Base-by-base conservation (phyloP, 352 stramenopile species). In the Globisporangium takayamanum region DNA sequence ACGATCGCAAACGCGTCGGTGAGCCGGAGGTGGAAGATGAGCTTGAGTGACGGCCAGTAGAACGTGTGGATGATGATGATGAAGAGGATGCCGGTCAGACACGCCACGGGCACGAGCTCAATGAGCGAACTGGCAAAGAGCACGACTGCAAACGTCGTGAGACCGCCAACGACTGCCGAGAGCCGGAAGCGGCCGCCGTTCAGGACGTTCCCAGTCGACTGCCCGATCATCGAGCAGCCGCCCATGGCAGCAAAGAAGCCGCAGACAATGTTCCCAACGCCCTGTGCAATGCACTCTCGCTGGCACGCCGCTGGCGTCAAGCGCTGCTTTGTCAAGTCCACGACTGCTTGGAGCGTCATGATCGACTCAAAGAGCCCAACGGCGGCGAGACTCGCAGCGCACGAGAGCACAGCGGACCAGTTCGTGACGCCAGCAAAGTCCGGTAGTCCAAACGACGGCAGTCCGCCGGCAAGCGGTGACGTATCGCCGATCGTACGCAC, bases 331-430 rank as follows among this genome's bases (percentile, higher is more conserved):
- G 88, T 92, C 30, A 96, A 72, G 65, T 96, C 87, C n/a, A 96
- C 88, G 6, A 98, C 68, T 2, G 96, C 76, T 63, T 98, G 89
- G 57, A 98, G 69, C 18, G 94, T 99, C 74, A 98, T 88, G 36
- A 99, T 80, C 51, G 80, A 96, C 69, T 99, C 94, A 50, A 99
- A 96, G 7, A 95, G 79, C 16, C 92, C 94, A 26, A 98, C 88
- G 7, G 86, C 81, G 20, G 90, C 91, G 60, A 98, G 87, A 65
- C 84, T 97, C 30, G 89, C 80, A 12, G 92, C 92, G 39, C 86
- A 96, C 4, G 88, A 93, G 36, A 97, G 42, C 28, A 96, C 84
- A 10, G 78, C 80, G 5, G 70, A 62, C 81, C 81, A 91, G 68
- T 91, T 59, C 22, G 76, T 62, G 12, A 87, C 69, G 11, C 69